Percentiles rank a stretch among this genome's conserved stretches.
phyloP scores from a whole-genome alignment of 805 yeast genomes.

The Metschnikowia orientalis region DNA sequence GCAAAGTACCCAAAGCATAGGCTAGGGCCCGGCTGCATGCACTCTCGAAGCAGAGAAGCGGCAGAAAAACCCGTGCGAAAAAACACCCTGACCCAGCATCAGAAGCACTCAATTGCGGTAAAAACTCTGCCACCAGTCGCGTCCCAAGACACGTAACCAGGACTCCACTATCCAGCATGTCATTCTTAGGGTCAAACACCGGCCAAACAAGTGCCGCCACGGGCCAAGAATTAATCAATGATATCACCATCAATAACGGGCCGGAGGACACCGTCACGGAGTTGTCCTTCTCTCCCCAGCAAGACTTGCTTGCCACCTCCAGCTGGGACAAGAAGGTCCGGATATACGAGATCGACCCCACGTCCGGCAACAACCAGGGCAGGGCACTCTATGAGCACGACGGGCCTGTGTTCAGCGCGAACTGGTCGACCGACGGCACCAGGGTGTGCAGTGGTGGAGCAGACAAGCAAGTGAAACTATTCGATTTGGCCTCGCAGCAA shows the following conservation, averaged over 20 bases:
- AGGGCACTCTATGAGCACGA: conserved; percentile 86
- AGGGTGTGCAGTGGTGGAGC: conserved; percentile 86
- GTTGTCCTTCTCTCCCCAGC: conserved; percentile 79
- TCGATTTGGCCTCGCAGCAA: conserved; percentile 80
- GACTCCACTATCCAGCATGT: conserved; percentile 26
- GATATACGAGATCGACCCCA: conserved; percentile 76
- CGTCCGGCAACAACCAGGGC: conserved; percentile 76
- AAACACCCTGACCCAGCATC: too few relatives aligned
- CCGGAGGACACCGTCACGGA: conserved; percentile 92
- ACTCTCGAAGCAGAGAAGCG: too few relatives aligned
- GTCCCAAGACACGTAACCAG: too few relatives aligned
- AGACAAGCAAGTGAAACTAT: conserved; percentile 81
- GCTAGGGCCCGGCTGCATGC: too few relatives aligned
- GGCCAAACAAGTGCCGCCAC: conserved; percentile 41
- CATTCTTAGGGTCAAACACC: conserved; percentile 29
- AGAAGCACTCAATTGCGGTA: too few relatives aligned
- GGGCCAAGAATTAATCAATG: conserved; percentile 62
- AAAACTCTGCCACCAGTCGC: too few relatives aligned
- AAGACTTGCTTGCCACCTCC: conserved; percentile 73
- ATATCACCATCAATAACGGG: conserved; percentile 65
- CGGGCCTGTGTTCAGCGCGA: conserved; percentile 76
- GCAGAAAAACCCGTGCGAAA: too few relatives aligned
- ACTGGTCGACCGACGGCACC: conserved; percentile 85
- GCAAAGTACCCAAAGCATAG: too few relatives aligned
- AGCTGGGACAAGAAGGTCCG: conserved; percentile 96